These are phyloP conservation scores for Fonsecaea monophora DNA, from an alignment of 2,329 filamentous ascomycete species.

Conservation along the genomic window DNA sequence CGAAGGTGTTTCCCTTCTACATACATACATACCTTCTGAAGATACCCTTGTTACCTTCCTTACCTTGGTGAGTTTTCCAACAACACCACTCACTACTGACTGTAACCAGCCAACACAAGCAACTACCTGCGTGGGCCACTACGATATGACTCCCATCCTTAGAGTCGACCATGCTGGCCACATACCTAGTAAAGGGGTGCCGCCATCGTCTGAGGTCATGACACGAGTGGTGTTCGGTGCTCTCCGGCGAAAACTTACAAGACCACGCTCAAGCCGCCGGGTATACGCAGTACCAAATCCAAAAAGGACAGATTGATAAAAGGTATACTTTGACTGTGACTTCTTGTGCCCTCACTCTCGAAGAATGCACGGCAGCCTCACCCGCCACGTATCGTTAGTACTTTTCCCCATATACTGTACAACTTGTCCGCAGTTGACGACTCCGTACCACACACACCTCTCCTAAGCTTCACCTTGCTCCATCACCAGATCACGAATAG, in stretches of 20 bases:
- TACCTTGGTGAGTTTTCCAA: not conserved
- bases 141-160: not conserved
- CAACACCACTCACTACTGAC: not conserved
- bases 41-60: not conserved
- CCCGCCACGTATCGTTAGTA: slow-evolving; percentile 1
- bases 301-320: not conserved
- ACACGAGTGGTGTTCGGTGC: not conserved
- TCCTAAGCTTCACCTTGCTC: slow-evolving; percentile 23
- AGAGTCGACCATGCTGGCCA: not conserved
- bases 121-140: not conserved
- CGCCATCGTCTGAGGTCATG: not conserved
- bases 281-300: not conserved
- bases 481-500: slow-evolving; percentile 35
- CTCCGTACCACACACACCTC: not conserved
- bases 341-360: not conserved
- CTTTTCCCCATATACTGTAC: slow-evolving; percentile 5
- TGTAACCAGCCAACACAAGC: too few species aligned
- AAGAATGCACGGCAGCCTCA: not conserved
- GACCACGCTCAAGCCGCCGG: not conserved
- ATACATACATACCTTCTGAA: too few species aligned
- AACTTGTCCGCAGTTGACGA: not conserved
- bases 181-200: not conserved
- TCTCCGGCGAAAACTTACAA: not conserved
- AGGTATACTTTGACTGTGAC: not conserved
- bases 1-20: too few species aligned